These are phyloP conservation scores for Magnaporthiopsis poae DNA, from an alignment of 2,329 filamentous ascomycete species.

Conservation along the genomic window DNA sequence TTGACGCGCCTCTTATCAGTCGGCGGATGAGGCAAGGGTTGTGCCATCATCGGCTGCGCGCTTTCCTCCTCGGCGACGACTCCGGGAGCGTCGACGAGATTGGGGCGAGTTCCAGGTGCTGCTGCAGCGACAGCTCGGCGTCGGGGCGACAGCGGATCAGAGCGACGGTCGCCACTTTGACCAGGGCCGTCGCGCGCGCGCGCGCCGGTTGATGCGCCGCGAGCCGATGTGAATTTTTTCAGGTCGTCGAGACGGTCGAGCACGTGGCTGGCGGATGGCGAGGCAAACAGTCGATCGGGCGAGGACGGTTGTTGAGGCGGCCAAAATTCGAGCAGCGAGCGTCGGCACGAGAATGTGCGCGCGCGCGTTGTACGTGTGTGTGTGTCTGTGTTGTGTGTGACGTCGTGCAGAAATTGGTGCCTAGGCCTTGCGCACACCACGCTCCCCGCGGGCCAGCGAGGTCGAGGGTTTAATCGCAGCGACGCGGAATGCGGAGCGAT, in stretches of 20 bases:
- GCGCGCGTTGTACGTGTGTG: neutral
- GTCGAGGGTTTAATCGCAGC: neutral
- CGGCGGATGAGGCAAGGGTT: conserved; percentile 58
- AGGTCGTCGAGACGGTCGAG: neutral
- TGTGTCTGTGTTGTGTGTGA: neutral
- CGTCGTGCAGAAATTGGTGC: neutral
- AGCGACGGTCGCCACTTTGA: conserved; percentile 46
- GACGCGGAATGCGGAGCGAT: neutral
- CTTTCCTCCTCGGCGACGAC: conserved; percentile 43
- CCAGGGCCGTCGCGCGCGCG: conserved; percentile 17
- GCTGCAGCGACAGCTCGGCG: conserved; percentile 48
- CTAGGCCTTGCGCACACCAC: neutral
- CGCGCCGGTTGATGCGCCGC: conserved; percentile 26
- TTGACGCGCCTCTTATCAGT: conserved; percentile 75
- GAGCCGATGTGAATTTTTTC: conserved; percentile 8
- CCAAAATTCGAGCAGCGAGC: neutral
- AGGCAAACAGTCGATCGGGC: neutral
- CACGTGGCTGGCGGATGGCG: neutral
- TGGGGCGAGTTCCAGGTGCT: conserved; percentile 47
- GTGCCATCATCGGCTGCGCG: conserved; percentile 61
- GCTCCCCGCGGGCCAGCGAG: neutral
- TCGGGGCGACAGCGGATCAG: conserved; percentile 41
- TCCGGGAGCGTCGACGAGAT: conserved; percentile 40
- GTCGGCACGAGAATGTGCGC: neutral
- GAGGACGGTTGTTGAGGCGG: neutral